Base-by-base conservation (phyloP, 257 asterid species). In the Solanum tarapatanum region DNA sequence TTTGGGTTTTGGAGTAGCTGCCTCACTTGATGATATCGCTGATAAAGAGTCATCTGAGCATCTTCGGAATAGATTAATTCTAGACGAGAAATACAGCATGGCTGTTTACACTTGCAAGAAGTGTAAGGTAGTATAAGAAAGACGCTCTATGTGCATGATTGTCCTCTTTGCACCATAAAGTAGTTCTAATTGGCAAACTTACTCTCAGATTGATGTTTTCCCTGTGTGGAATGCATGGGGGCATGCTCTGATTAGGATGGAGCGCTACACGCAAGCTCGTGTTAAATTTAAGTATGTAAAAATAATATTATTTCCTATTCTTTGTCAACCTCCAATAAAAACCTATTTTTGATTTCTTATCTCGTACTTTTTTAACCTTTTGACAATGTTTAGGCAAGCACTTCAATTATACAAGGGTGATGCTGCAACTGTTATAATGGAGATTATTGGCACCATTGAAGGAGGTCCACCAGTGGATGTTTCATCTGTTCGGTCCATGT, bases 201-300 rank as follows among this genome's bases (percentile, higher is more conserved):
- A 26, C 76, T 83, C 62, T 89, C 93, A 97, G 99, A 94, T 97
- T 87, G 99, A 95, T 83, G 95, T 94, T 86, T 94, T 94, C 88
- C 98, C 98, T 41, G 99, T 94, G 82, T 97, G 99, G 99, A 94
- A 88, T 89, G 93, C 98, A 74, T 97, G 99, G 99, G 98, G 99
- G 73, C 98, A 92, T 92, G 98, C 99, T 86, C 94, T 97, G 86
- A 92, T 97, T 87, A 93, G 97, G 90, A 97, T 94, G 98, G 98
- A 97, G 90, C 98, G 92, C 91, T 95, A 95, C 90, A 94, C 98
- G 41, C 99, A 97, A 88, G 99, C 98, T 92, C 98, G 98, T 74
- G 98, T 95, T 87, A 97, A 97, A 91, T 97, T 95, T 92, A 97
- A 94, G 99, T 97, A 97, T 80, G 92, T 79, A 73, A 51, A 10